A percentile compares a stretch with the other conserved stretches of the same genome.
phyloP scores from a whole-genome alignment of 371 early-diverging fungal species.

The Lichtheimia ramosa region DNA sequence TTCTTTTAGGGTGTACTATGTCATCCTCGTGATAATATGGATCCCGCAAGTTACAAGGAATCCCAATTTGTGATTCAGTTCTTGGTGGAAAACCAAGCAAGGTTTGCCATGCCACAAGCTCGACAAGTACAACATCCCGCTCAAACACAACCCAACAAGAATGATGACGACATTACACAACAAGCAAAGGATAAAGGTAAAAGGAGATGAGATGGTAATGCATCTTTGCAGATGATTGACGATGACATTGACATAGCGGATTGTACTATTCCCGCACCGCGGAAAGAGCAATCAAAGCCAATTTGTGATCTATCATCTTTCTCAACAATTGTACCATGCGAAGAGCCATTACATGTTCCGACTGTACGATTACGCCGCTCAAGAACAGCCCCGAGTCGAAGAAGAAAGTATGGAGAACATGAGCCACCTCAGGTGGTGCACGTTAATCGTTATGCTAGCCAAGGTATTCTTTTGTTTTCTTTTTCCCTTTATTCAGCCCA shows the following conservation, averaged over 20 bases:
- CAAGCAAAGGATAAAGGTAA: background rate
- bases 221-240: too few relatives aligned
- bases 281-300: too few relatives aligned
- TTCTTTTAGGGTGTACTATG: conserved; percentile 37
- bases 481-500: background rate
- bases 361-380: conserved; percentile 17
- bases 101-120: conserved; percentile 32
- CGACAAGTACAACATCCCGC: conserved; percentile 2
- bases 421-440: conserved; percentile 26
- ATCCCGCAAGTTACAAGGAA: conserved; percentile 52
- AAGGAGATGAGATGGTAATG: too few relatives aligned
- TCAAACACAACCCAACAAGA: too few relatives aligned
- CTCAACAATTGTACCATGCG: too few relatives aligned
- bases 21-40: conserved; percentile 49
- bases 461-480: conserved; percentile 15
- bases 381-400: conserved; percentile 23
- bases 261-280: too few relatives aligned
- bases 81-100: conserved; percentile 47
- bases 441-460: conserved; percentile 32
- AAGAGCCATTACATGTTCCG: background rate
- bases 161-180: background rate
- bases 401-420: conserved; percentile 16
- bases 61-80: conserved; percentile 52
- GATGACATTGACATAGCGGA: too few relatives aligned
- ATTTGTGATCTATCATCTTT: too few relatives aligned